Evolutionary conservation across 495 filamentous ascomycete species (phyloP), one percentile per base, ranked within the genome.

Genomic region (Trichoderma reesei): DNA sequence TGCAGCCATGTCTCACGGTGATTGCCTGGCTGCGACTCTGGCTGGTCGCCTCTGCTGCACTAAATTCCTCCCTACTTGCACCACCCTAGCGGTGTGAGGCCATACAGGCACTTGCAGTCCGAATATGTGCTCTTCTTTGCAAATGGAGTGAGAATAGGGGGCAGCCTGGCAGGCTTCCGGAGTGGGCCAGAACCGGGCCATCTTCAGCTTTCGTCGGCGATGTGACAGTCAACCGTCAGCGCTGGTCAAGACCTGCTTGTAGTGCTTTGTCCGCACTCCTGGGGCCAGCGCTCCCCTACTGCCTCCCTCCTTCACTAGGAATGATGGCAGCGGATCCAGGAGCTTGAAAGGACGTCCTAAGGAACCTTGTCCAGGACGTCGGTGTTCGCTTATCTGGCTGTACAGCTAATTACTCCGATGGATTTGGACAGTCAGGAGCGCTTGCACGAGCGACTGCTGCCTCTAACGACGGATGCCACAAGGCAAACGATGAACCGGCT

Each of bases 341-440:
- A 16, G 51, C 6, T 8, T 31, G 31, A 31, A 16, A 14, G 26
- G 1, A n/a, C n/a, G n/a, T n/a, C n/a, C 51, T 56, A 34, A 34
- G n/a, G 51, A 56, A 56, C 26, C 51, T 56, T 36, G 26, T 31
- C 51, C 31, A 56, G 51, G 26, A 56, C 51, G 16, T 56, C 34
- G 51, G 8, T 56, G 31, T 56, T 56, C 51, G 51, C 51, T 56
- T 56, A 56, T 56, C 51, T 56, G 51, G 34, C 9, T 56, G 51
- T 56, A 56, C 51, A 56, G 51, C 51, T 33, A 56, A 56, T 56
- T 56, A 56, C 34, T 31, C 51, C 51, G 51, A 56, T 56, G 9
- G 31, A 48, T 48, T 56, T 56, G 18, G 31, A 34, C 20, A 9
- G 26, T 46, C 7, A 39, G 37, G 42, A 46, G 42, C 9, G 51